A percentile compares a stretch with the other conserved stretches of the same genome.
Conservation (phyloP, 78 protist genomes). For the Chrysochromulina parva region DNA sequence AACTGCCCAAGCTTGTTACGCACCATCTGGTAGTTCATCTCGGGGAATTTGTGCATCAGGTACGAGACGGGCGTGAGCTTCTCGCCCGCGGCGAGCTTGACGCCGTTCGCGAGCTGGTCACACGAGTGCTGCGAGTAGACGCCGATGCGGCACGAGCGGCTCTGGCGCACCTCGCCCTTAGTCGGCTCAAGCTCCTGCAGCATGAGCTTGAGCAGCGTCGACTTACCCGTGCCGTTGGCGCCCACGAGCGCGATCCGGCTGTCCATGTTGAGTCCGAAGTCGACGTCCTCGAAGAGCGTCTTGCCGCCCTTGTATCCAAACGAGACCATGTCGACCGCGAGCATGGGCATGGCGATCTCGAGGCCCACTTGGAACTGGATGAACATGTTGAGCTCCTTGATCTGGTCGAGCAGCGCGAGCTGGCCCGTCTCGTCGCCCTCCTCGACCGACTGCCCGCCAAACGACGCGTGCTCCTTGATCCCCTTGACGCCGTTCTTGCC, state of each 20-base stretch:
- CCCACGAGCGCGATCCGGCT: constrained; percentile 93
- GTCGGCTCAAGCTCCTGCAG: constrained; percentile 78
- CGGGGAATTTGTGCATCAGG: constrained; percentile 44
- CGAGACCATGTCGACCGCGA: constrained; percentile 68
- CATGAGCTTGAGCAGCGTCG: constrained; percentile 90
- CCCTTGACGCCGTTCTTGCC: not conserved
- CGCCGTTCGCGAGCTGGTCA: constrained; percentile 32
- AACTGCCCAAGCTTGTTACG: constrained; percentile 71
- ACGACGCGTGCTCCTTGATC: not conserved
- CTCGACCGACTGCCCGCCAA: not conserved
- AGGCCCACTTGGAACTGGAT: constrained; percentile 31
- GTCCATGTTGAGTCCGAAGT: constrained; percentile 79
- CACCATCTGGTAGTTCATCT: constrained; percentile 37
- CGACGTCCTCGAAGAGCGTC: constrained; percentile 66
- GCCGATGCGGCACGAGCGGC: constrained; percentile 74
- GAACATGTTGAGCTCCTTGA: not conserved
- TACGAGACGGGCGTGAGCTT: constrained; percentile 56
- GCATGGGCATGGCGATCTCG: constrained; percentile 81
- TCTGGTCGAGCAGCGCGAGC: not conserved
- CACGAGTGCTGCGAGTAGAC: constrained; percentile 61
- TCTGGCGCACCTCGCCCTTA: constrained; percentile 47
- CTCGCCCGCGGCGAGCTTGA: constrained; percentile 48
- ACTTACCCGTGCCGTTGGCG: constrained; percentile 94
- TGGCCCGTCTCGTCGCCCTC: not conserved
- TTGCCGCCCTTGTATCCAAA: constrained; percentile 78